Conservation (phyloP, 2,329 filamentous ascomycete species). For the Leptographium lundbergii region DNA sequence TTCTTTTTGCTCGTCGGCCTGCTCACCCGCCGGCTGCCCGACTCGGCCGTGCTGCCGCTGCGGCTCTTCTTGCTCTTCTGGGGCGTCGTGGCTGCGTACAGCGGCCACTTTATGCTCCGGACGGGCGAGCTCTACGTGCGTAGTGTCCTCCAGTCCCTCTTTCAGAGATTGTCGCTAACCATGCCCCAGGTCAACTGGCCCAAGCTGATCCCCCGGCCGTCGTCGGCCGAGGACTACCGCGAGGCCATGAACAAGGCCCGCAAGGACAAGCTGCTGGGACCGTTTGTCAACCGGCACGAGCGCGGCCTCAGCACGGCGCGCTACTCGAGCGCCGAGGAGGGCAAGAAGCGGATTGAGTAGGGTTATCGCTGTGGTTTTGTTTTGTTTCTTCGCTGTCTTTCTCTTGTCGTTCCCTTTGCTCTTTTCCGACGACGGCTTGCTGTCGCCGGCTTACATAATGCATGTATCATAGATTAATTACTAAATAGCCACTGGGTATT, state of each 20-base stretch:
- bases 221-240: slow-evolving; percentile 76
- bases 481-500: neutral
- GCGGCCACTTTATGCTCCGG: slow-evolving; percentile 60
- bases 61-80: slow-evolving; percentile 74
- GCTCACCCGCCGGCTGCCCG: slow-evolving; percentile 58
- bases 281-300: slow-evolving; percentile 62
- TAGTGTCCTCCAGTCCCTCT: neutral
- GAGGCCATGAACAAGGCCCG: slow-evolving; percentile 73
- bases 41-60: slow-evolving; percentile 67
- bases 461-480: neutral
- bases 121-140: slow-evolving; percentile 94
- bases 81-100: slow-evolving; percentile 57
- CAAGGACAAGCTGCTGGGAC: slow-evolving; percentile 71
- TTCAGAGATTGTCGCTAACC: neutral
- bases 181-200: slow-evolving; percentile 85
- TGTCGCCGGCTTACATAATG: neutral
- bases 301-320: slow-evolving; percentile 71
- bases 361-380: neutral
- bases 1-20: slow-evolving; percentile 70
- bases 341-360: slow-evolving; percentile 94
- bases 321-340: slow-evolving; percentile 81
- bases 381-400: neutral
- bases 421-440: neutral
- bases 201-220: slow-evolving; percentile 80
- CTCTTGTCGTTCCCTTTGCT: neutral